These are phyloP conservation scores for Chlamydomonas applanata DNA, from an alignment of 139 green algal genomes.

Conservation along the genomic window DNA sequence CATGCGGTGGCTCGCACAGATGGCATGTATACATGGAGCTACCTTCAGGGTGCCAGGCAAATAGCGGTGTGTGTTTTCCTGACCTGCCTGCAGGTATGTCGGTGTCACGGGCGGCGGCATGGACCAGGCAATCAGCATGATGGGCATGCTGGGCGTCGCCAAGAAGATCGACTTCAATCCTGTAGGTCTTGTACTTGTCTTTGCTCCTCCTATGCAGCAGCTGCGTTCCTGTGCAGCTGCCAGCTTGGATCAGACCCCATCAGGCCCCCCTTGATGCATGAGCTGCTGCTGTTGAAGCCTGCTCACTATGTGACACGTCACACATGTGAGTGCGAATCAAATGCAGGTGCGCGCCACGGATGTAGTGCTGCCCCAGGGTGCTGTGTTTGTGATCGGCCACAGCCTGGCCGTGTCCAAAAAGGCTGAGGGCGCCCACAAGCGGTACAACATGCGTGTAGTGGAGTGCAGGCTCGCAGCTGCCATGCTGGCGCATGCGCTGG, in stretches of 20 bases:
- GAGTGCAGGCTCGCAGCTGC: constrained; percentile 90
- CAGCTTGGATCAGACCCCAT: no score
- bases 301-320: no score
- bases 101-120: constrained; percentile 91
- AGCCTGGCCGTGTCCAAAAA: constrained; percentile 91
- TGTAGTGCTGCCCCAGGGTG: constrained; percentile 76
- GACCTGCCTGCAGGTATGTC: constrained; percentile 55
- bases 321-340: no score
- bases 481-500: constrained; percentile 68
- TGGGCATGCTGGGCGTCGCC: constrained; percentile 71
- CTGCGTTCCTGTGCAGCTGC: no score
- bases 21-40: no score
- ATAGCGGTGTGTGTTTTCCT: no score
- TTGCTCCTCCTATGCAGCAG: no score
- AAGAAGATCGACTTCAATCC: constrained; percentile 85
- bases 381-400: constrained; percentile 94
- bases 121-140: constrained; percentile 94
- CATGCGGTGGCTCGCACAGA: no score
- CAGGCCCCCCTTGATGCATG: no score
- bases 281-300: no score
- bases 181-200: constrained; percentile 32
- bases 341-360: constrained; percentile 76
- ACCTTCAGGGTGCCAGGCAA: no score
- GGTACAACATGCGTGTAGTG: constrained; percentile 96
- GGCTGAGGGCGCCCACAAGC: constrained; percentile 74